These are phyloP conservation scores for Graphilbum sp. DNA, from an alignment of 2,329 filamentous ascomycete species.

Conservation along the genomic window DNA sequence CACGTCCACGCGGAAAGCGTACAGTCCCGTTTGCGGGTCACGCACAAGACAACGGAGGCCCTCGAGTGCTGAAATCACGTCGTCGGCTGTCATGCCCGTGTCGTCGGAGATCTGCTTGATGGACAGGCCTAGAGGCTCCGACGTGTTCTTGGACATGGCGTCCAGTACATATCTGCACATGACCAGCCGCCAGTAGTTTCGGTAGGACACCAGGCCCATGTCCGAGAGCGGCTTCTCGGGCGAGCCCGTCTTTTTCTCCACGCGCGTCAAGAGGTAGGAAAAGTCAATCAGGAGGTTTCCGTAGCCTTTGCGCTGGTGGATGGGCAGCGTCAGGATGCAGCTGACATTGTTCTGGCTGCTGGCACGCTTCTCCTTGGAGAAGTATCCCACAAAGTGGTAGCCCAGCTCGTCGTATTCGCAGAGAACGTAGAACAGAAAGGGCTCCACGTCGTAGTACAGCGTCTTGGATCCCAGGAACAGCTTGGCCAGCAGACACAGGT, in stretches of 20 bases:
- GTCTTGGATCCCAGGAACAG: conserved; percentile 98
- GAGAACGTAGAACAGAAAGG: conserved; percentile 93
- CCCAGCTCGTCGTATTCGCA: conserved; percentile 84
- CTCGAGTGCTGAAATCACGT: conserved; percentile 87
- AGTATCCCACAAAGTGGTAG: conserved; percentile 97
- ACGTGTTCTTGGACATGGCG: conserved; percentile 23
- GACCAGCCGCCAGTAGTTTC: conserved; percentile 89
- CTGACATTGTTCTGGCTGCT: conserved; percentile 95
- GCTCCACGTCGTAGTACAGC: conserved; percentile 93
- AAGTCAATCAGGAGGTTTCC: conserved; percentile 96
- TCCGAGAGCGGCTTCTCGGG: conserved; percentile 96
- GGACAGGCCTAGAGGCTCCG: conserved; percentile 33
- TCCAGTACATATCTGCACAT: conserved; percentile 70
- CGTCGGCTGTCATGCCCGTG: conserved; percentile 90
- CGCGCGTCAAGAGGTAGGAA: conserved; percentile 85
- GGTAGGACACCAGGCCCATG: conserved; percentile 93
- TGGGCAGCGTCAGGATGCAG: conserved; percentile 88
- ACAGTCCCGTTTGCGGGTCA: conserved; percentile 74
- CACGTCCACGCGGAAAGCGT: conserved; percentile 77
- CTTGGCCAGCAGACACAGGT: conserved; percentile 88
- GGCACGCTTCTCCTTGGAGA: conserved; percentile 93
- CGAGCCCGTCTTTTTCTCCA: conserved; percentile 85
- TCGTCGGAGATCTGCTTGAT: conserved; percentile 62
- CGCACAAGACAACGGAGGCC: conserved; percentile 76
- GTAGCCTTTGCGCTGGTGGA: conserved; percentile 93